phyloP scores from a whole-genome alignment of 179 eudicot genomes.

The Beta corolliflora region DNA sequence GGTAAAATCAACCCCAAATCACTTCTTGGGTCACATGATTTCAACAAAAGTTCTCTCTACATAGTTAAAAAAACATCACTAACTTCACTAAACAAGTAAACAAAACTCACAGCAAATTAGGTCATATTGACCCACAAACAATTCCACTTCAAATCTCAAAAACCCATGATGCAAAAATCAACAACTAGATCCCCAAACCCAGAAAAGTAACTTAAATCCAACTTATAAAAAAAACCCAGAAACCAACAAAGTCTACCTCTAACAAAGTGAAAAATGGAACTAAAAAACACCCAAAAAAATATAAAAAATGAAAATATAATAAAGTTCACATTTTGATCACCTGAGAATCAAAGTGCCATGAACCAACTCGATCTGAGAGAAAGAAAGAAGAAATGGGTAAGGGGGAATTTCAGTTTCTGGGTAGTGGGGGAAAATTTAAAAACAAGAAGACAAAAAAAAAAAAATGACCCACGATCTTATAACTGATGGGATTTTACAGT shows the following conservation, averaged over 20 bases:
- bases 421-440: constrained; percentile 1
- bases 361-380: constrained; percentile 33
- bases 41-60: not conserved
- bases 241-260: constrained; percentile 1
- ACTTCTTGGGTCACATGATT: constrained; percentile 13
- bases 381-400: constrained; percentile 6
- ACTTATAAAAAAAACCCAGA: constrained; percentile 10
- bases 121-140: constrained; percentile 15
- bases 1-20: constrained; percentile 9
- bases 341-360: constrained; percentile 36
- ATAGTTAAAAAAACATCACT: constrained; percentile 5
- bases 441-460: not conserved
- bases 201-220: constrained; percentile 16
- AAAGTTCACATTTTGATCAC: constrained; percentile 27
- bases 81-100: constrained; percentile 13
- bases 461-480: too few relatives aligned
- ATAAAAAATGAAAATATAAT: not conserved
- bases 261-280: constrained; percentile 6
- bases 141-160: constrained; percentile 23
- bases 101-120: not conserved
- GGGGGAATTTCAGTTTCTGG: constrained; percentile 12
- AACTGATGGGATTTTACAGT: constrained; percentile 9
- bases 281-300: not conserved
- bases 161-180: constrained; percentile 14
- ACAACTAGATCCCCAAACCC: constrained; percentile 31